These are phyloP conservation scores for Trichoderma sp. DNA, from an alignment of 2,329 filamentous ascomycete genomes.

Conservation along the genomic window DNA sequence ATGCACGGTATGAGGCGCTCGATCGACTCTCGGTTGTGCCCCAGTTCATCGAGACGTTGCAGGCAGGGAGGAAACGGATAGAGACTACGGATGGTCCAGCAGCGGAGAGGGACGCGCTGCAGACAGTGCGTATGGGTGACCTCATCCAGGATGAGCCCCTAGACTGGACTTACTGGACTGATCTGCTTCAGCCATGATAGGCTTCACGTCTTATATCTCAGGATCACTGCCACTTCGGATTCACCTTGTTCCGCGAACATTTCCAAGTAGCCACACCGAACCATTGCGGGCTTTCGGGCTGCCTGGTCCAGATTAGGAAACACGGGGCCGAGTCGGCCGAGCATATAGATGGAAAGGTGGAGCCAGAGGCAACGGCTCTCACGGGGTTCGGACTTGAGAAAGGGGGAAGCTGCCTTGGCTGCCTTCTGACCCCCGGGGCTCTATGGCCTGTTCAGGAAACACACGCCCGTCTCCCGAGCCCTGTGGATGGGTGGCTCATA, in stretches of 20 bases:
- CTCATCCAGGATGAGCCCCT: background rate
- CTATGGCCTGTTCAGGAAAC: background rate
- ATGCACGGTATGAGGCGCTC: background rate
- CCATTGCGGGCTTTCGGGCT: background rate
- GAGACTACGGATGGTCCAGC: background rate
- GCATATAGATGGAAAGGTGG: background rate
- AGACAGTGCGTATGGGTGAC: background rate
- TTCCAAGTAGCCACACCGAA: too few relatives aligned
- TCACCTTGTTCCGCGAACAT: too few relatives aligned
- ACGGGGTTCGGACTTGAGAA: conserved; percentile 15
- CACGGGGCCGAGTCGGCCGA: conserved; percentile 1
- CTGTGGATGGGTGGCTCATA: background rate
- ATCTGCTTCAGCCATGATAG: conserved; percentile 6
- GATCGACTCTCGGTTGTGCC: background rate
- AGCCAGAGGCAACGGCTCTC: too few relatives aligned
- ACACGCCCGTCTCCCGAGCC: background rate
- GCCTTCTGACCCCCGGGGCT: too few relatives aligned
- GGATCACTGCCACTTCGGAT: background rate
- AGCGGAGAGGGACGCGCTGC: background rate
- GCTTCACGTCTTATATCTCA: background rate
- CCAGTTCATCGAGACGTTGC: background rate
- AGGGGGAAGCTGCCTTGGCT: background rate
- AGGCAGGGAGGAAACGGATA: background rate
- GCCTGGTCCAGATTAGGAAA: conserved; percentile 1
- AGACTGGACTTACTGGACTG: conserved; percentile 16